Percentiles rank a stretch among this genome's conserved stretches.
phyloP scores from a whole-genome alignment of 139 green algal species.

The Pleodorina starrii region DNA sequence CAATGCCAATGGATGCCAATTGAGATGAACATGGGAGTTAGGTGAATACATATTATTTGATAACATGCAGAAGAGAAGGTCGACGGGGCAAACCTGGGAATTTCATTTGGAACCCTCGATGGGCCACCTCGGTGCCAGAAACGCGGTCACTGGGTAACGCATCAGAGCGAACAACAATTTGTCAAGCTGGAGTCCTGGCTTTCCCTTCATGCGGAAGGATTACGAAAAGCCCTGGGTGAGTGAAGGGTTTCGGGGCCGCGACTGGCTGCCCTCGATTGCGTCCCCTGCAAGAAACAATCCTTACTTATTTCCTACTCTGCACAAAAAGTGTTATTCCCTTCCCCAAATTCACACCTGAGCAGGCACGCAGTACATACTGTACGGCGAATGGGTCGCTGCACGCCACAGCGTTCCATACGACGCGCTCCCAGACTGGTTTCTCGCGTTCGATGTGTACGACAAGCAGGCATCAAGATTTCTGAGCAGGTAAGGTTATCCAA shows the following conservation, averaged over 20 bases:
- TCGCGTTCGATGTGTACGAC: slow-evolving; percentile 56
- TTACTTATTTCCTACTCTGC: too few relatives aligned
- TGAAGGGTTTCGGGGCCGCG: too few relatives aligned
- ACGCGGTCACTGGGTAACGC: slow-evolving; percentile 49
- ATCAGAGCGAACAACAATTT: slow-evolving; percentile 49
- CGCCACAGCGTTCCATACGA: slow-evolving; percentile 53
- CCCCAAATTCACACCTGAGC: not conserved
- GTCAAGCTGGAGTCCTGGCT: slow-evolving; percentile 47
- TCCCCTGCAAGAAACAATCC: too few relatives aligned
- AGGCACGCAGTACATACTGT: slow-evolving; percentile 54
- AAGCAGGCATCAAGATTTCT: slow-evolving; percentile 30
- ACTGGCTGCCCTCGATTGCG: too few relatives aligned
- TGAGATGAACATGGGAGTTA: not conserved
- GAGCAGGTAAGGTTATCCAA: slow-evolving; percentile 5
- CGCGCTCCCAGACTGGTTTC: slow-evolving; percentile 48
- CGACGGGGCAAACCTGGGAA: slow-evolving; percentile 53
- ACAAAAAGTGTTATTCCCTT: too few relatives aligned
- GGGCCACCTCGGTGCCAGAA: slow-evolving; percentile 44
- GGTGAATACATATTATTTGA: not conserved
- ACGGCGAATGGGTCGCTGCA: slow-evolving; percentile 56
- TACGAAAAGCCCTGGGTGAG: slow-evolving; percentile 35
- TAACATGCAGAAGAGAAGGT: slow-evolving; percentile 55
- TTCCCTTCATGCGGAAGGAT: not conserved
- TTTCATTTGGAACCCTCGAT: slow-evolving; percentile 2
- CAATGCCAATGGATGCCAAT: not conserved